These are phyloP conservation scores for Krasilnikovozyma curviuscula DNA, from an alignment of 768 basidiomycete species.

Conservation along the genomic window DNA sequence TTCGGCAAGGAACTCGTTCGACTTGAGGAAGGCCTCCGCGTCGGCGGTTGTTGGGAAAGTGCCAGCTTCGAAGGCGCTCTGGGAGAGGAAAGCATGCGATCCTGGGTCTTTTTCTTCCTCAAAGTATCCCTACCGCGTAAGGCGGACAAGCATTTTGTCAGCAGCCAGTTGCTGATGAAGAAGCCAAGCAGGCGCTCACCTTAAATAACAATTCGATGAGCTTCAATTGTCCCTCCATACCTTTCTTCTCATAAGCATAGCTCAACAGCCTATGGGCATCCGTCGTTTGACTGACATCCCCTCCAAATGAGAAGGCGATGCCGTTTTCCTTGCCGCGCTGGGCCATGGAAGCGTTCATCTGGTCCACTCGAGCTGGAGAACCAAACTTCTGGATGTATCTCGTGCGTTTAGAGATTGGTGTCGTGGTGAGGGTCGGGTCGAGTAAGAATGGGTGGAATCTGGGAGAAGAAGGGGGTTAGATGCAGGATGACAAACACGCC, in stretches of 20 bases:
- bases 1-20: conserved; percentile 45
- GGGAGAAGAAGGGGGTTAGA: conserved; percentile 25
- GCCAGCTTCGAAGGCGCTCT: conserved; percentile 37
- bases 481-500: conserved; percentile 16
- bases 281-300: conserved; percentile 45
- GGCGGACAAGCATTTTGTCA: not conserved
- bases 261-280: conserved; percentile 50
- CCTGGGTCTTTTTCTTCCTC: conserved; percentile 46
- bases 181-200: not conserved
- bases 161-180: not conserved
- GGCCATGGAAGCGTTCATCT: conserved; percentile 31
- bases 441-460: conserved; percentile 36
- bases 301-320: conserved; percentile 39
- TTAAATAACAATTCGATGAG: conserved; percentile 37
- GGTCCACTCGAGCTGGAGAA: conserved; percentile 31
- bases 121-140: conserved; percentile 41
- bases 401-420: conserved; percentile 14
- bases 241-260: conserved; percentile 46
- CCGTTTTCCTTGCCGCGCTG: conserved; percentile 41
- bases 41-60: conserved; percentile 41
- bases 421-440: conserved; percentile 26
- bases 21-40: conserved; percentile 45
- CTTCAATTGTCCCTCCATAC: conserved; percentile 40
- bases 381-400: conserved; percentile 31
- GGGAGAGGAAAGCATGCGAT: conserved; percentile 40